Evolutionary conservation across 2,329 filamentous ascomycete species (phyloP).

Genomic region (Zarea fungicola): DNA sequence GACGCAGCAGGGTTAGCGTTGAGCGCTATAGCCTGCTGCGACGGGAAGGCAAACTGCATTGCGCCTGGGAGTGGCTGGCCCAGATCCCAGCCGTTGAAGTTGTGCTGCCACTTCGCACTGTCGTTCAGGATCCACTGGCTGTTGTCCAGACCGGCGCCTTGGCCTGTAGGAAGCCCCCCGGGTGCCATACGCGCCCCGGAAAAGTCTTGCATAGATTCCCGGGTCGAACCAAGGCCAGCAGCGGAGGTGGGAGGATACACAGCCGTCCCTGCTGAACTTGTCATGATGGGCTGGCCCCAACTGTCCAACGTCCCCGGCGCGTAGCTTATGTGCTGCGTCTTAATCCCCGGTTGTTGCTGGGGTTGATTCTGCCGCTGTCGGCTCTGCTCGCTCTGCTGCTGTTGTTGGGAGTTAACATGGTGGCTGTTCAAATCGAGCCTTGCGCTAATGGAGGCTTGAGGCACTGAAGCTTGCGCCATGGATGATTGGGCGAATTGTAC

Average conservation of each 20-base stretch:
- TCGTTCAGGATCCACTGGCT: conserved; percentile 56
- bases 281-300: conserved; percentile 6
- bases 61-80: conserved; percentile 22
- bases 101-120: conserved; percentile 52
- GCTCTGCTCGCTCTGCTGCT: too few species aligned
- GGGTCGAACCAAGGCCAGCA: neutral
- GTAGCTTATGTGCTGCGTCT: conserved; percentile 1
- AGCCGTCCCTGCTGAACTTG: neutral
- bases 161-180: neutral
- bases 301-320: conserved; percentile 8
- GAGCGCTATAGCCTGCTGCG: conserved; percentile 3
- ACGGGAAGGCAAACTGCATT: conserved; percentile 26
- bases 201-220: conserved; percentile 4
- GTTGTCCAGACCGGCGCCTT: conserved; percentile 34
- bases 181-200: neutral
- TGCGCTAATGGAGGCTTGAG: conserved; percentile 2
- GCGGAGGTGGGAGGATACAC: neutral
- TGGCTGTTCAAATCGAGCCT: conserved; percentile 6
- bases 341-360: conserved; percentile 1
- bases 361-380: conserved; percentile 10
- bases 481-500: conserved; percentile 6
- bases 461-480: neutral
- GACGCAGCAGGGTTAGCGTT: neutral
- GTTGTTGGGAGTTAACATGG: neutral
- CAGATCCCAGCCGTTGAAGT: conserved; percentile 50